Evolutionary conservation across 371 early-diverging fungal species (phyloP).

Genomic region (Mycotypha africana): DNA sequence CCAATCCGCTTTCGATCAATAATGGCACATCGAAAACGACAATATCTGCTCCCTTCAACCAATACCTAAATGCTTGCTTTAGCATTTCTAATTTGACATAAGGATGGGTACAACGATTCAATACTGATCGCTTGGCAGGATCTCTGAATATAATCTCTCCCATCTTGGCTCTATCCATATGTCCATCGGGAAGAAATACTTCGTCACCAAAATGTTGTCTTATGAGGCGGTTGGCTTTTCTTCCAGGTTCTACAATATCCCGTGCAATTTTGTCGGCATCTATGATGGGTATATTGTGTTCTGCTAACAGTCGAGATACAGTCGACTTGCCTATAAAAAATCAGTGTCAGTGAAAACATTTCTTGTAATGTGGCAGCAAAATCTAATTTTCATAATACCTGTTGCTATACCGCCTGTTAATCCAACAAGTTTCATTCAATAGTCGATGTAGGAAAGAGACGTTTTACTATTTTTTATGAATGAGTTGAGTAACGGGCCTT

Average conservation of each 20-base stretch:
- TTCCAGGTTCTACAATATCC: slow-evolving; percentile 79
- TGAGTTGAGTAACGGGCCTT: too few species aligned
- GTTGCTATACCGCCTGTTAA: slow-evolving; percentile 93
- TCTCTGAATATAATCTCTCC: slow-evolving; percentile 80
- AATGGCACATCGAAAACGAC: slow-evolving; percentile 92
- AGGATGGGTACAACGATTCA: slow-evolving; percentile 89
- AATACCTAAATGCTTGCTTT: slow-evolving; percentile 60
- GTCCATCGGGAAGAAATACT: slow-evolving; percentile 53
- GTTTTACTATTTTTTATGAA: too few species aligned
- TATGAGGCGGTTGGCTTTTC: slow-evolving; percentile 64
- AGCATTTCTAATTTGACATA: slow-evolving; percentile 76
- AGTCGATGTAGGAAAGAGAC: too few species aligned
- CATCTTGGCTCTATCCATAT: slow-evolving; percentile 71
- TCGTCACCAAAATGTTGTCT: slow-evolving; percentile 71
- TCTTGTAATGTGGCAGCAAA: not conserved
- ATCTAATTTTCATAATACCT: slow-evolving; percentile 40
- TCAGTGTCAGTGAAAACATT: not conserved
- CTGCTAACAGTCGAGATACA: slow-evolving; percentile 58
- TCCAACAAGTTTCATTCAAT: slow-evolving; percentile 78
- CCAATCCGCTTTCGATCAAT: slow-evolving; percentile 79
- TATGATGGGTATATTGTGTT: slow-evolving; percentile 69
- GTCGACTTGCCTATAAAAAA: slow-evolving; percentile 69
- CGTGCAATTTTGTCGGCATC: slow-evolving; percentile 92
- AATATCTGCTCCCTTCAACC: slow-evolving; percentile 59
- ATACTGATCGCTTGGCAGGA: slow-evolving; percentile 56